phyloP scores from a whole-genome alignment of 495 filamentous ascomycete species.

The Penicillium parvum region DNA sequence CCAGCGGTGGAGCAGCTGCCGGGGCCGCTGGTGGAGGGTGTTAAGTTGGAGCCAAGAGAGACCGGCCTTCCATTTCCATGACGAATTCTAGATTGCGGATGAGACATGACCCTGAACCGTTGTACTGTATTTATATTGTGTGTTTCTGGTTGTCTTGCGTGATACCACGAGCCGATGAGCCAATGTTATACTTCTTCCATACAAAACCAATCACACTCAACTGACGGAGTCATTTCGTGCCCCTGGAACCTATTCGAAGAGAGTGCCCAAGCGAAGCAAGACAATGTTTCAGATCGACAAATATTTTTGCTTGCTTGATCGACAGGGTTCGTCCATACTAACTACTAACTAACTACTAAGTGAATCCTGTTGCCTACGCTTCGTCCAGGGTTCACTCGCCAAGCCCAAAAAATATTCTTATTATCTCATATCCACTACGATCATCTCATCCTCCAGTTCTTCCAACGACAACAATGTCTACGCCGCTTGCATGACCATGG shows the following conservation, averaged over 20 bases:
- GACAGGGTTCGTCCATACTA: conserved; percentile 29
- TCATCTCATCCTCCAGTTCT: background rate
- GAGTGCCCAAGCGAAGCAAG: conserved; percentile 14
- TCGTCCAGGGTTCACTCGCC: too few relatives aligned
- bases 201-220: background rate
- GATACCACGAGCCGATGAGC: conserved; percentile 11
- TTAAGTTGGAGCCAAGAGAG: background rate
- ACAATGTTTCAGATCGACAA: conserved; percentile 23
- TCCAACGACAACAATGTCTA: background rate
- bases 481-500: conserved; percentile 23
- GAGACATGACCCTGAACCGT: background rate
- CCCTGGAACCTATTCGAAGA: too few relatives aligned
- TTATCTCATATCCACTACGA: background rate
- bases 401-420: too few relatives aligned
- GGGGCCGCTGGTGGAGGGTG: conserved; percentile 3
- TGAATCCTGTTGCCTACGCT: conserved; percentile 25
- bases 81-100: background rate
- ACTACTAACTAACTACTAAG: too few relatives aligned
- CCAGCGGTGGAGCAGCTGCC: conserved; percentile 6
- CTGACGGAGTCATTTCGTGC: too few relatives aligned
- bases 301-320: conserved; percentile 26
- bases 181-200: background rate
- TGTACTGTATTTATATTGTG: background rate
- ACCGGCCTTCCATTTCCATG: too few relatives aligned
- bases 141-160: background rate